These are phyloP conservation scores for Coemansia sp. DNA, from an alignment of 192 early-diverging fungal genomes.

Conservation along the genomic window DNA sequence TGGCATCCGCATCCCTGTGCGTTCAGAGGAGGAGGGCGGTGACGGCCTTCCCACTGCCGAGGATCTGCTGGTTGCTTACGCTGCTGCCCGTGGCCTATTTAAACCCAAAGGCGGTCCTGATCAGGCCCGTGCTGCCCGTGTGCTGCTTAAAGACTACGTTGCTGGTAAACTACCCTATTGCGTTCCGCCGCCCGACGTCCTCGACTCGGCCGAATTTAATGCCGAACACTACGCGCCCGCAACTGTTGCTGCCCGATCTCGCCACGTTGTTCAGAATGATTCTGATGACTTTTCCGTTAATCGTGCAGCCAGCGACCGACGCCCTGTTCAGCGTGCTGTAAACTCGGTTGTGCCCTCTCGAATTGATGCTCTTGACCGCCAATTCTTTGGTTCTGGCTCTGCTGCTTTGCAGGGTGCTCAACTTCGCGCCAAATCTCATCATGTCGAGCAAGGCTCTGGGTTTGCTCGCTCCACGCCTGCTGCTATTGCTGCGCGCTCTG, in stretches of 20 bases:
- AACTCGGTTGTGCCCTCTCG: constrained; percentile 43
- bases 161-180: constrained; percentile 90
- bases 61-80: constrained; percentile 89
- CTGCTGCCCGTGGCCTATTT: constrained; percentile 88
- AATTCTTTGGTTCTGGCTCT: constrained; percentile 37
- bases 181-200: constrained; percentile 64
- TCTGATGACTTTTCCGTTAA: constrained; percentile 51
- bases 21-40: constrained; percentile 74
- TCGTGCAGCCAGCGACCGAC: constrained; percentile 59
- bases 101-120: constrained; percentile 96
- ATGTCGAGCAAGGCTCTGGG: constrained; percentile 39
- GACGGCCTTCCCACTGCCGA: constrained; percentile 77
- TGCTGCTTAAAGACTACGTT: constrained; percentile 98
- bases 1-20: constrained; percentile 82
- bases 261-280: constrained; percentile 54
- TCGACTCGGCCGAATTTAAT: constrained; percentile 73
- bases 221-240: constrained; percentile 71
- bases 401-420: constrained; percentile 22
- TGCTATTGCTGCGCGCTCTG: constrained; percentile 28
- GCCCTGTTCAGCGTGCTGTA: constrained; percentile 58
- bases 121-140: constrained; percentile 93
- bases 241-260: constrained; percentile 24
- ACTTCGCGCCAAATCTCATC: constrained; percentile 30
- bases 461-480: constrained; percentile 38
- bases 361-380: constrained; percentile 35